These are phyloP conservation scores for Starmerella sp. DNA, from an alignment of 805 yeast genomes.

Conservation along the genomic window DNA sequence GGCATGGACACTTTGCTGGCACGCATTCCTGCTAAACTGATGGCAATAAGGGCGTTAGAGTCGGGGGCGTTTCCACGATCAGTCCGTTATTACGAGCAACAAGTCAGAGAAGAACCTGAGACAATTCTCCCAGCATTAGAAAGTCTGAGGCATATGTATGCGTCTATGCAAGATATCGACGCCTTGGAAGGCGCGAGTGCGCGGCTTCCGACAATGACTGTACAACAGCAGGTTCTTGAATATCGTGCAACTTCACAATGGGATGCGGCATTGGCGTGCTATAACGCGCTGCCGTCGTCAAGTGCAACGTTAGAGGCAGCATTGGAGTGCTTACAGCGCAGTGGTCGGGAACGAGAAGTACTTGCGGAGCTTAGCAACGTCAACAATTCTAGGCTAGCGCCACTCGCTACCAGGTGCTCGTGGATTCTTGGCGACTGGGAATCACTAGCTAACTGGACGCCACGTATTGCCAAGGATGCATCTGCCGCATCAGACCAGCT, in stretches of 20 bases:
- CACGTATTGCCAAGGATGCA: slow-evolving; percentile 20
- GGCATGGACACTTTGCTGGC: slow-evolving; percentile 15
- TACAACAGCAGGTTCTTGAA: slow-evolving; percentile 66
- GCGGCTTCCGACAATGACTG: slow-evolving; percentile 48
- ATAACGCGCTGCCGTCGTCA: slow-evolving; percentile 40
- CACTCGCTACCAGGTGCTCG: slow-evolving; percentile 65
- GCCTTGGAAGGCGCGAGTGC: slow-evolving; percentile 77
- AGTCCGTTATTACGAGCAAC: slow-evolving; percentile 70
- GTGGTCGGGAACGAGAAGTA: slow-evolving; percentile 62
- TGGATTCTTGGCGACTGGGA: slow-evolving; percentile 48
- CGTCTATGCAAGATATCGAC: slow-evolving; percentile 80
- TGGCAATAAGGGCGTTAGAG: slow-evolving; percentile 71
- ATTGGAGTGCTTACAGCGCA: slow-evolving; percentile 60
- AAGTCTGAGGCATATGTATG: slow-evolving; percentile 62
- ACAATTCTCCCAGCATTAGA: slow-evolving; percentile 23
- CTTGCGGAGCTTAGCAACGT: slow-evolving; percentile 37
- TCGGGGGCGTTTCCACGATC: slow-evolving; percentile 83
- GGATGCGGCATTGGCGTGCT: slow-evolving; percentile 78
- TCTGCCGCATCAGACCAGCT: slow-evolving; percentile 2
- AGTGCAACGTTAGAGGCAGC: slow-evolving; percentile 36
- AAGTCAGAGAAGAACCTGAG: slow-evolving; percentile 37
- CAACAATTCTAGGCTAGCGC: slow-evolving; percentile 28
- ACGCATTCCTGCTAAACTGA: slow-evolving; percentile 47
- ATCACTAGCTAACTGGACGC: slow-evolving; percentile 31
- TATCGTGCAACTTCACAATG: slow-evolving; percentile 79